phyloP scores from a whole-genome alignment of 345 rosid genomes.

The Erucastrum elatum region DNA sequence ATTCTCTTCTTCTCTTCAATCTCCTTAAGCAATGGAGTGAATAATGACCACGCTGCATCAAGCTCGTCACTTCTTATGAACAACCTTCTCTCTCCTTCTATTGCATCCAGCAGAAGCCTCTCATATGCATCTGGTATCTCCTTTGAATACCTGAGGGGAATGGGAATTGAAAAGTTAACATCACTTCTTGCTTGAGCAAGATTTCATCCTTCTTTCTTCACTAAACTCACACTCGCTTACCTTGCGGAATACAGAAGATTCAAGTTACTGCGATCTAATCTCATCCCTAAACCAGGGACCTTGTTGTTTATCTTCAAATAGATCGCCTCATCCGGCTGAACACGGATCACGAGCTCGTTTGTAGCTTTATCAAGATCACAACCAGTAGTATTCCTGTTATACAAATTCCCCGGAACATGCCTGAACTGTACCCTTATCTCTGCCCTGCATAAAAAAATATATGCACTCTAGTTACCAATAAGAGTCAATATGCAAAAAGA shows the following conservation, averaged over 20 bases:
- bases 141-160: conserved; percentile 65
- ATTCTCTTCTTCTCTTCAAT: conserved; percentile 72
- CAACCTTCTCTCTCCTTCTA: conserved; percentile 94
- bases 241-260: conserved; percentile 93
- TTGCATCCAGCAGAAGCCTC: conserved; percentile 91
- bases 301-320: conserved; percentile 95
- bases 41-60: conserved; percentile 91
- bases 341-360: conserved; percentile 93
- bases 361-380: conserved; percentile 84
- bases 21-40: conserved; percentile 82
- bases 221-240: conserved; percentile 39
- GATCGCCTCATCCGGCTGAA: conserved; percentile 97
- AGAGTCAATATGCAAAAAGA: neutral
- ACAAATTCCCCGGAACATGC: conserved; percentile 96
- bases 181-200: neutral
- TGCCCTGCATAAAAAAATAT: conserved; percentile 50
- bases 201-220: neutral
- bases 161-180: neutral
- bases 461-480: neutral
- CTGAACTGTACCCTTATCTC: conserved; percentile 99
- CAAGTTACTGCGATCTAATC: conserved; percentile 84
- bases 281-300: conserved; percentile 98
- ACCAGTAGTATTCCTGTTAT: conserved; percentile 70
- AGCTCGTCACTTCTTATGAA: conserved; percentile 97
- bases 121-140: conserved; percentile 99